A percentile compares a stretch with the other conserved stretches of the same genome.
phyloP scores from a whole-genome alignment of 1,139 yeast species.

The Taiozyma sp. region DNA sequence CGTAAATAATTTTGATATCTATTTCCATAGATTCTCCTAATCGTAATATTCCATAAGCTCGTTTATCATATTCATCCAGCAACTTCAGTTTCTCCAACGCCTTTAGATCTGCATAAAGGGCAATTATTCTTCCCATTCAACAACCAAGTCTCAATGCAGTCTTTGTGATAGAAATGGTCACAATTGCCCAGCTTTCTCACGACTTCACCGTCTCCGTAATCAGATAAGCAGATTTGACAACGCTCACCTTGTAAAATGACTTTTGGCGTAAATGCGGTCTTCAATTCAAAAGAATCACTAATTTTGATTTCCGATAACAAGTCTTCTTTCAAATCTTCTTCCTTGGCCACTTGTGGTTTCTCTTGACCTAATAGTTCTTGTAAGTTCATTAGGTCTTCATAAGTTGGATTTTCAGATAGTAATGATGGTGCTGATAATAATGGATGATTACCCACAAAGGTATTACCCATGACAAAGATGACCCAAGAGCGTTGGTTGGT shows the following conservation, averaged over 20 bases:
- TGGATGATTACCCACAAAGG: slow-evolving; percentile 44
- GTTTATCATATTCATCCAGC: background rate
- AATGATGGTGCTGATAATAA: slow-evolving; percentile 41
- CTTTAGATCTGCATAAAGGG: slow-evolving; percentile 50
- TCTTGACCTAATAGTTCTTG: slow-evolving; percentile 42
- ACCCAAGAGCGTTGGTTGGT: slow-evolving; percentile 38
- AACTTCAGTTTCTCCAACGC: slow-evolving; percentile 25
- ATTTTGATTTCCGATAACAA: slow-evolving; percentile 15
- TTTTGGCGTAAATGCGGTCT: background rate
- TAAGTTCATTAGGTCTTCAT: slow-evolving; percentile 41
- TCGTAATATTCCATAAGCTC: background rate
- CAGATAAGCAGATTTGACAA: slow-evolving; percentile 48
- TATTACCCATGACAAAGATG: slow-evolving; percentile 46
- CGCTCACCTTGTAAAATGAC: slow-evolving; percentile 5
- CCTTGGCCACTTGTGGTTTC: slow-evolving; percentile 38
- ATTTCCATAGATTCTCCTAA: background rate
- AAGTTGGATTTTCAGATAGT: slow-evolving; percentile 43
- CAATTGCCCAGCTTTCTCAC: slow-evolving; percentile 41
- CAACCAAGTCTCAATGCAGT: slow-evolving; percentile 56
- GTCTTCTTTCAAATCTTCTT: slow-evolving; percentile 31
- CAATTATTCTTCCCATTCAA: slow-evolving; percentile 49
- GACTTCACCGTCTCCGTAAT: slow-evolving; percentile 40
- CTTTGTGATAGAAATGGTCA: slow-evolving; percentile 44
- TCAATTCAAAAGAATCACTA: background rate
- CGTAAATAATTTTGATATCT: background rate